Evolutionary conservation across 2,329 filamentous ascomycete genomes (phyloP), one percentile per base, ranked within the genome.

Genomic region (Sarocladium strictum): DNA sequence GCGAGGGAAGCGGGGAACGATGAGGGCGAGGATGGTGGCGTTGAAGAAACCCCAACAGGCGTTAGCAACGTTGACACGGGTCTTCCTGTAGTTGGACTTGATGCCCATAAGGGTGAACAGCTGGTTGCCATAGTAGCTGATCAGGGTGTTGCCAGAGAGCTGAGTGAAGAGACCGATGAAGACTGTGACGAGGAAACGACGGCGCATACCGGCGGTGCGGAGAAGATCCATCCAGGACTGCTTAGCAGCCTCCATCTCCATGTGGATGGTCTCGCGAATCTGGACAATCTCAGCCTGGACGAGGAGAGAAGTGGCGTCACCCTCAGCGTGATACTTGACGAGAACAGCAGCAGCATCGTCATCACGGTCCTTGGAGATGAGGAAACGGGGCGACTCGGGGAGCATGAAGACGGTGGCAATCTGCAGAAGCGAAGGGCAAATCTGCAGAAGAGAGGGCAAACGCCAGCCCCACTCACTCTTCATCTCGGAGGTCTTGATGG

Each of bases 131-230:
- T 64, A 65, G 54, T 65, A 65, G 43, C 60, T 62, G 55, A 77
- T 73, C 50, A 78, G 67, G 12, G 74, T 73, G 60, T 77, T 82
- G 61, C 71, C 79, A 12, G 76, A 78, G 63, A 77, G 75, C 63
- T 82, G 79, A 1, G 77, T 77, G 61, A 80, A 80, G 1, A 82
- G 62, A 29, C 78, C 77, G 10, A 82, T 69, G 40, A 78, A 70
- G 1, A 69, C 65, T 15, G 75, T 72, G 59, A 82, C 73, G 50
- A 79, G 61, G 5, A 76, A 67, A 35, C 78, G 75, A 33, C 76
- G 72, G 1, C 75, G 72, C 66, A 78, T 79, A n/a, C 76, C 80
- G 1, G 73, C 56, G 0, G 77, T 78, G 49, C 67, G 68, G 26
- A 83, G 57, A 64, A 83, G 69, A 58, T 81, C 78, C 56, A 67